Evolutionary conservation across 495 filamentous ascomycete genomes (phyloP), one percentile per base, ranked within the genome.

Genomic region (Pseudomonodictys pantanalensis): DNA sequence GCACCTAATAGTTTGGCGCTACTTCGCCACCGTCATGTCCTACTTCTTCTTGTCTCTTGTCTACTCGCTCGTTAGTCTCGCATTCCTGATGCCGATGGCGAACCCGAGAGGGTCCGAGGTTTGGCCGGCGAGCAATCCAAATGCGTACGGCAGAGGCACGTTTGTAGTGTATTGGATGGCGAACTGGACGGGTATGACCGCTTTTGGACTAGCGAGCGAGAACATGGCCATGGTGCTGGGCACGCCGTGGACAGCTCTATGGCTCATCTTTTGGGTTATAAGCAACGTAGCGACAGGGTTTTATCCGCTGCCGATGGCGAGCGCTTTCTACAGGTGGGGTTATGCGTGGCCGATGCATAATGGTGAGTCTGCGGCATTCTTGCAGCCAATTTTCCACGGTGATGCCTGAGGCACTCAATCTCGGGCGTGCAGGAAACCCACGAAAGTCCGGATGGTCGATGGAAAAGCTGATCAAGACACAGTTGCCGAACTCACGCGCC

Each of bases 191-290:
- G 86, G 86, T 3, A 89, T 90, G 86, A 76, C 75, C 18, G 83
- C 84, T 0, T 66, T 90, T 9, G 85, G 86, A 0, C 72, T 89
- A 3, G 84, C 86, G 0, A 87, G 83, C 57, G 85, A 89, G 75
- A 90, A 89, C 61, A 84, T 86, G 65, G 83, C 80, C 0, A 89
- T 89, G 84, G 62, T 88, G 12, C 66, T 88, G 2, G 86, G 86
- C 0, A 74, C 79, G 52, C 86, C 85, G 0, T 90, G 82, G 81
- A 86, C 82, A 9, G 78, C 83, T 1, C 72, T 88, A 15, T 89
- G 86, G 79, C 68, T 90, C 2, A 87, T 90, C 56, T 89, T 89
- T 67, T 89, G 85, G 86, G 83, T 89, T 25, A 86, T 89, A 49
- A 84, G 81, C 2, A 89, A 89, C 67, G 84, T 88, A 2, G 69